Conservation (phyloP, 768 basidiomycete genomes). For the Pisolithus tinctorius region DNA sequence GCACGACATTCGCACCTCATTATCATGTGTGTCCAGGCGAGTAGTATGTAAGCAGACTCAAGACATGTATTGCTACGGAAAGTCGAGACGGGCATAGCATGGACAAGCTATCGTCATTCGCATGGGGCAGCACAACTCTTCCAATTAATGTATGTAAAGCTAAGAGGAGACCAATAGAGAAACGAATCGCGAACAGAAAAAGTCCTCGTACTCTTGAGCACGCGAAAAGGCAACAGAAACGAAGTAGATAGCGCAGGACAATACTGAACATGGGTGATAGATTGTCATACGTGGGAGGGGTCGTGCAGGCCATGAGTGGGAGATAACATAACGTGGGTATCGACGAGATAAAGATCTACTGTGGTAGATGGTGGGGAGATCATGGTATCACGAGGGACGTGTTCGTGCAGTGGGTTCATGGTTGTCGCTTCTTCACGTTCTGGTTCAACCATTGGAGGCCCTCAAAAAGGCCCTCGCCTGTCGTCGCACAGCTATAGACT, state of each 20-base stretch:
- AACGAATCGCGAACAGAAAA: background rate
- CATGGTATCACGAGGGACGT: slow-evolving; percentile 13
- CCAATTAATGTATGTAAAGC: slow-evolving; percentile 15
- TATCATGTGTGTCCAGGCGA: background rate
- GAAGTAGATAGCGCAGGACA: slow-evolving; percentile 22
- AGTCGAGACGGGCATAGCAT: too few species aligned
- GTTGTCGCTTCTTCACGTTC: slow-evolving; percentile 91
- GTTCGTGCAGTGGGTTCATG: slow-evolving; percentile 34
- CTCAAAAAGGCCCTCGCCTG: slow-evolving; percentile 95
- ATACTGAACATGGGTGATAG: slow-evolving; percentile 18
- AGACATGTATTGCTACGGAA: background rate
- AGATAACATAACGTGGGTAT: slow-evolving; percentile 31
- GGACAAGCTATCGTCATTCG: background rate
- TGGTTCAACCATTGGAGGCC: slow-evolving; percentile 96
- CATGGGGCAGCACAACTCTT: background rate
- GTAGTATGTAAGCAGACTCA: background rate
- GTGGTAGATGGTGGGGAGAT: slow-evolving; percentile 11
- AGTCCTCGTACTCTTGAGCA: background rate
- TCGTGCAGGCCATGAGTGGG: slow-evolving; percentile 29
- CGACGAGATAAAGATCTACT: slow-evolving; percentile 16
- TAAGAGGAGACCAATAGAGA: background rate
- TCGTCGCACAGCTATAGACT: slow-evolving; percentile 76
- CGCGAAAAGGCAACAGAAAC: background rate
- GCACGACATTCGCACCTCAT: slow-evolving; percentile 16
- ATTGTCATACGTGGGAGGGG: slow-evolving; percentile 29